Conservation (phyloP, 441 rosid genomes). For the Francoa sonchifolia region DNA sequence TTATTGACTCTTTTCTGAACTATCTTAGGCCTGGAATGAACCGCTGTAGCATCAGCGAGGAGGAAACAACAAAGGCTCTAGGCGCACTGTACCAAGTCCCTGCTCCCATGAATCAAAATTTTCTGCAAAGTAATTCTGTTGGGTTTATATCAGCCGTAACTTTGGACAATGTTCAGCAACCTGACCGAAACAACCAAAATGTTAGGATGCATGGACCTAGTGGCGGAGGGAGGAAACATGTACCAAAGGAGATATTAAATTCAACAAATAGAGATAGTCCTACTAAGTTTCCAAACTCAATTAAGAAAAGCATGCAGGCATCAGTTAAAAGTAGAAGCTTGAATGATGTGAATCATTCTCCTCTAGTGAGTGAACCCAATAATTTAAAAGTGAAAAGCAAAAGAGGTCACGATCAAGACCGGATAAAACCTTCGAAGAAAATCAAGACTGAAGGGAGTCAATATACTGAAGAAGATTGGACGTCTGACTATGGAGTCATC, state of each 20-base stretch:
- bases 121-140: constrained; percentile 25
- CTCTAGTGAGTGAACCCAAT: constrained; percentile 28
- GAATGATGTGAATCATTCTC: constrained; percentile 27
- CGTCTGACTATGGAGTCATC: constrained; percentile 22
- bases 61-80: constrained; percentile 49
- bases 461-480: constrained; percentile 34
- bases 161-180: constrained; percentile 17
- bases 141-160: constrained; percentile 14
- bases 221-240: constrained; percentile 37
- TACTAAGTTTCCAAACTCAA: constrained; percentile 18
- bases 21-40: constrained; percentile 29
- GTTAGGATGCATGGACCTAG: constrained; percentile 14
- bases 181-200: constrained; percentile 19
- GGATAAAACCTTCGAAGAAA: constrained; percentile 48
- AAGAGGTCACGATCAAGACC: constrained; percentile 38
- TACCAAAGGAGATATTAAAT: constrained; percentile 21
- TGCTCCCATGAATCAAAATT: constrained; percentile 31
- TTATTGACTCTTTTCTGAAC: background rate
- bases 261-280: constrained; percentile 27
- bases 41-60: constrained; percentile 50
- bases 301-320: constrained; percentile 27
- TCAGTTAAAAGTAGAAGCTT: constrained; percentile 24
- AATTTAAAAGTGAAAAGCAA: constrained; percentile 45
- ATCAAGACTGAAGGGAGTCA: constrained; percentile 34
- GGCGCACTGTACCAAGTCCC: constrained; percentile 28